Conservation (phyloP, 2,329 filamentous ascomycete species). For the Stagonosporopsis vannaccii region DNA sequence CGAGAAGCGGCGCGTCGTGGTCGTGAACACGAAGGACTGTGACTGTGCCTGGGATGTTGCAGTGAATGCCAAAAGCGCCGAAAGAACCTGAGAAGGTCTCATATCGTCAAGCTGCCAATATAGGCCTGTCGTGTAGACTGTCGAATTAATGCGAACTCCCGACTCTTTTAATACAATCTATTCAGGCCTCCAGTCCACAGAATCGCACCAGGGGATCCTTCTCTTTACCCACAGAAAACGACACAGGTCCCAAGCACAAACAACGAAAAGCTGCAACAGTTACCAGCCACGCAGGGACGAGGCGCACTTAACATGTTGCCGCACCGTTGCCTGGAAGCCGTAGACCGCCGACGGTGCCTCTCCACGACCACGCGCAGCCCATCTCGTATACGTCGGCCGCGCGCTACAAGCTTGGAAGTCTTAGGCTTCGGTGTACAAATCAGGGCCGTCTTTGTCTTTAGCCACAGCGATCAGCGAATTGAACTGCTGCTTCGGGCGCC, state of each 20-base stretch:
- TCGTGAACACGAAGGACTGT: slow-evolving; percentile 5
- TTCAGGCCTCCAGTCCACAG: slow-evolving; percentile 5
- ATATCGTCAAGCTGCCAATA: slow-evolving; percentile 18
- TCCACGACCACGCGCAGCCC: slow-evolving; percentile 1
- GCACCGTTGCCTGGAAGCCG: slow-evolving; percentile 9
- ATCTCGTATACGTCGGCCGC: slow-evolving; percentile 21
- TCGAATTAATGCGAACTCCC: neutral
- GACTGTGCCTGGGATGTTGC: slow-evolving; percentile 28
- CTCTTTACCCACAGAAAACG: slow-evolving; percentile 1
- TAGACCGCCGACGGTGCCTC: neutral
- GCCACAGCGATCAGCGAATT: slow-evolving; percentile 7
- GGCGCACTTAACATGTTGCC: slow-evolving; percentile 17
- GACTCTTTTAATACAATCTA: slow-evolving; percentile 4
- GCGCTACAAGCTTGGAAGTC: slow-evolving; percentile 11
- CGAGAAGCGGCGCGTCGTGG: slow-evolving; percentile 14
- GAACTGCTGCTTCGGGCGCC: neutral
- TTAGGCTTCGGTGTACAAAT: slow-evolving; percentile 4
- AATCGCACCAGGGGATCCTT: neutral
- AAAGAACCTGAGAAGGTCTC: slow-evolving; percentile 27
- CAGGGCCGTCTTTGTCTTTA: slow-evolving; percentile 6
- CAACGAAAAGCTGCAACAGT: neutral
- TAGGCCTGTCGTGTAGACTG: neutral
- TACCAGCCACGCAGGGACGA: slow-evolving; percentile 8
- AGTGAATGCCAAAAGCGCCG: slow-evolving; percentile 27
- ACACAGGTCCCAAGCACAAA: neutral